Percentiles rank a stretch among this genome's conserved stretches.
phyloP scores from a whole-genome alignment of 768 basidiomycete genomes.

The Psilocybe subaeruginosa region DNA sequence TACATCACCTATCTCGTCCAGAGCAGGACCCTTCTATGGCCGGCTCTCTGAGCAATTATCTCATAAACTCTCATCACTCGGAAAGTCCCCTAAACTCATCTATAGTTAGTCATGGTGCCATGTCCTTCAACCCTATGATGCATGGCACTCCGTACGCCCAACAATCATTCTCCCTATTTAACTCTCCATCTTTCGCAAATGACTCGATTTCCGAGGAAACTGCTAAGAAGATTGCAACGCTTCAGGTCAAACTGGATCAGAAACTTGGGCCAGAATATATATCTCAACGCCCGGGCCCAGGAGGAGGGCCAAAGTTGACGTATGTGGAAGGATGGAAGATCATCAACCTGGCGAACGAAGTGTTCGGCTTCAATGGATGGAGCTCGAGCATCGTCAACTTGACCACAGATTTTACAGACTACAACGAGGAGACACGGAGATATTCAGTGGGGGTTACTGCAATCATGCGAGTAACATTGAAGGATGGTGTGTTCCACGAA shows the following conservation, averaged over 20 bases:
- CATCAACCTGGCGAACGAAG: conserved; percentile 97
- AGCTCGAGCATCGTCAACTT: conserved; percentile 77
- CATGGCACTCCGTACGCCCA: conserved; percentile 49
- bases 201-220: conserved; percentile 62
- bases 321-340: conserved; percentile 99
- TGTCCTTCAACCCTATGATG: conserved; percentile 64
- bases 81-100: conserved; percentile 29
- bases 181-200: conserved; percentile 23
- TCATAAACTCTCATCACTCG: conserved; percentile 50
- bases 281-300: conserved; percentile 86
- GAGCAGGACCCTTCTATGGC: conserved; percentile 43
- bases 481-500: conserved; percentile 90
- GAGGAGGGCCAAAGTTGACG: conserved; percentile 84
- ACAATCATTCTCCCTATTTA: conserved; percentile 33
- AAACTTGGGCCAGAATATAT: conserved; percentile 95
- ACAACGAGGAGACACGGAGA: conserved; percentile 63
- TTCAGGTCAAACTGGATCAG: conserved; percentile 83
- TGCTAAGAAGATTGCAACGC: conserved; percentile 62
- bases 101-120: conserved; percentile 52
- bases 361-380: conserved; percentile 99
- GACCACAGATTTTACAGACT: conserved; percentile 80
- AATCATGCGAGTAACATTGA: conserved; percentile 82
- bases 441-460: conserved; percentile 82
- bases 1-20: not conserved
- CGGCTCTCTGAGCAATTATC: conserved; percentile 60